Percentiles rank a stretch among this genome's conserved stretches.
Evolutionary conservation across 2,329 filamentous ascomycete species (phyloP).

Genomic region (Aspergillus japonicus): DNA sequence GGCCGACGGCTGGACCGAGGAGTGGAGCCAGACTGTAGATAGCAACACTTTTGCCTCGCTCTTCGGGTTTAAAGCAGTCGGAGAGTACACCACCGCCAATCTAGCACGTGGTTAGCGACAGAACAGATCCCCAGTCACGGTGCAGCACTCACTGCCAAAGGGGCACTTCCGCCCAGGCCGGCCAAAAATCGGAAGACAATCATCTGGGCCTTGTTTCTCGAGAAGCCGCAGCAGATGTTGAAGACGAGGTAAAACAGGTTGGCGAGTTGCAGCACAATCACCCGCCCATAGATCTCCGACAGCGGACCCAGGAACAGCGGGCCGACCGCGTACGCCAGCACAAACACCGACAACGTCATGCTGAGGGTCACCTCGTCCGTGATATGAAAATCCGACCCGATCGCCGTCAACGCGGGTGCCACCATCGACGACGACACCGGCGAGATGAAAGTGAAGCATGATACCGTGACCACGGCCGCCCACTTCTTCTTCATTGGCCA

Average conservation of each 20-base stretch:
- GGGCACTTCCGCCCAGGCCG: conserved; percentile 59
- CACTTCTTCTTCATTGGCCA: conserved; percentile 59
- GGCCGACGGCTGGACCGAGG: conserved; percentile 64
- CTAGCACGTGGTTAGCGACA: conserved; percentile 21
- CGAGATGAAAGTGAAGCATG: conserved; percentile 61
- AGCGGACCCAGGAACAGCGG: conserved; percentile 54
- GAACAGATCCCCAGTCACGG: too few relatives aligned
- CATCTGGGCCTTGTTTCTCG: conserved; percentile 53
- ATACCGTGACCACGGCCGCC: conserved; percentile 55
- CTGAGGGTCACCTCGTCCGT: conserved; percentile 45
- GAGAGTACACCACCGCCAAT: conserved; percentile 52
- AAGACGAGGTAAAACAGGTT: conserved; percentile 59
- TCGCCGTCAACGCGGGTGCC: conserved; percentile 51
- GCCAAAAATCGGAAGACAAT: conserved; percentile 59
- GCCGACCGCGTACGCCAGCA: conserved; percentile 55
- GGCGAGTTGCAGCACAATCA: conserved; percentile 53
- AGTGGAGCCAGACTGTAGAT: conserved; percentile 64
- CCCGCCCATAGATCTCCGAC: conserved; percentile 57
- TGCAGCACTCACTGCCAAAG: conserved; percentile 46
- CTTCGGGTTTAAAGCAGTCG: conserved; percentile 60
- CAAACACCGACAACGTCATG: conserved; percentile 56
- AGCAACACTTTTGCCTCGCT: conserved; percentile 62
- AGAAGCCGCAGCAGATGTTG: conserved; percentile 60
- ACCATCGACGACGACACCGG: conserved; percentile 64
- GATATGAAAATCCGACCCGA: conserved; percentile 57